Evolutionary conservation across 495 filamentous ascomycete species (phyloP).

Genomic region (Tuber indicum): DNA sequence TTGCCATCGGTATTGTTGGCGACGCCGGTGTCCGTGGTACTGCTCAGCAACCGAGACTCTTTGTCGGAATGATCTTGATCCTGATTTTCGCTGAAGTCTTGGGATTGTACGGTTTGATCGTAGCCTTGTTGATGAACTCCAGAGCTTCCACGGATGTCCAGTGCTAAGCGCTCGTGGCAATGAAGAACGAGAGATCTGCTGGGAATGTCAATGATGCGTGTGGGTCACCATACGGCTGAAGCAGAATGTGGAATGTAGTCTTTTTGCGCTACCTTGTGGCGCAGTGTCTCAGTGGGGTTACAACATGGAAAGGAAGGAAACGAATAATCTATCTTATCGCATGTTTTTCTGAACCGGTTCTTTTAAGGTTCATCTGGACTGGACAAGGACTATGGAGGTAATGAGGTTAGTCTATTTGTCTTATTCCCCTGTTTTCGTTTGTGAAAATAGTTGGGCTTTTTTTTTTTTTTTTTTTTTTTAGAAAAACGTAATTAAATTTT

Average conservation of each 20-base stretch:
- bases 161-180: slow-evolving; percentile 38
- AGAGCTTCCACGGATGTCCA: slow-evolving; percentile 53
- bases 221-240: background rate
- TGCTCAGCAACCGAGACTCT: slow-evolving; percentile 92
- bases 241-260: background rate
- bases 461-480: background rate
- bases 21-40: slow-evolving; percentile 98
- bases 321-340: background rate
- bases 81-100: slow-evolving; percentile 99
- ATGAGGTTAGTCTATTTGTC: slow-evolving; percentile 1
- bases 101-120: slow-evolving; percentile 98
- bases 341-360: background rate
- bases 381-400: background rate
- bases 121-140: slow-evolving; percentile 98
- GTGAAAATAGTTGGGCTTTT: background rate
- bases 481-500: background rate
- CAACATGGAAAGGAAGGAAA: background rate
- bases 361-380: background rate
- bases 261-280: background rate
- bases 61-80: slow-evolving; percentile 99
- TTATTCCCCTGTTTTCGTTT: background rate
- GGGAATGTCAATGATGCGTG: background rate
- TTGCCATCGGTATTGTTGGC: slow-evolving; percentile 98
- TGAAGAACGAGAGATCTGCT: background rate
- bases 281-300: background rate